Evolutionary conservation across 352 stramenopile genomes (phyloP).

Genomic region (Globisporangium viniferum): DNA sequence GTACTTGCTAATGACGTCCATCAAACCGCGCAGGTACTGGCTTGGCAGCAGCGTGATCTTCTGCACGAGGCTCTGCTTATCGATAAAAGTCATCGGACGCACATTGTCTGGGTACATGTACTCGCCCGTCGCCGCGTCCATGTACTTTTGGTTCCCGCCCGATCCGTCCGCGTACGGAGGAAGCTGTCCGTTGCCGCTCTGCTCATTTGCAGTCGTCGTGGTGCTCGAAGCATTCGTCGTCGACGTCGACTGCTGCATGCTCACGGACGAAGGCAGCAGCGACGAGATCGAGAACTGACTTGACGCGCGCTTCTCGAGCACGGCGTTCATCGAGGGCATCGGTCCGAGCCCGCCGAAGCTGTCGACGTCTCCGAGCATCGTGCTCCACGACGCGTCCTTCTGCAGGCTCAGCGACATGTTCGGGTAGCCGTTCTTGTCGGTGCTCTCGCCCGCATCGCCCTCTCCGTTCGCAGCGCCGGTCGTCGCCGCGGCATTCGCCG

Average conservation of each 20-base stretch:
- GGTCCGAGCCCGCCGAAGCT: conserved; percentile 56
- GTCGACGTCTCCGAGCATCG: conserved; percentile 64
- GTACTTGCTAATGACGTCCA: conserved; percentile 89
- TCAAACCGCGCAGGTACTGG: conserved; percentile 79
- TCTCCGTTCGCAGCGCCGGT: conserved; percentile 6
- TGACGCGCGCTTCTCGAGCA: conserved; percentile 72
- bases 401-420: conserved; percentile 57
- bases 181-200: conserved; percentile 22
- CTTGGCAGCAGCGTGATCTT: conserved; percentile 85
- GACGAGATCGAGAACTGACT: conserved; percentile 79
- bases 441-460: neutral
- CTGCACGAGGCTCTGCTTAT: conserved; percentile 83
- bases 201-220: conserved; percentile 15
- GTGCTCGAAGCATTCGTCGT: conserved; percentile 11
- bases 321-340: conserved; percentile 65
- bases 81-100: conserved; percentile 80
- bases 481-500: neutral
- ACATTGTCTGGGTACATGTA: conserved; percentile 87
- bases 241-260: conserved; percentile 8
- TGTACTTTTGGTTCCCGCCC: conserved; percentile 68
- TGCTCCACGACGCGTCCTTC: conserved; percentile 71
- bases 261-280: conserved; percentile 41
- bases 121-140: conserved; percentile 60
- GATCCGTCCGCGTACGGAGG: conserved; percentile 47
- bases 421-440: conserved; percentile 34